These are phyloP conservation scores for Taphrina communis DNA, from an alignment of 1,139 yeast genomes.

Conservation along the genomic window DNA sequence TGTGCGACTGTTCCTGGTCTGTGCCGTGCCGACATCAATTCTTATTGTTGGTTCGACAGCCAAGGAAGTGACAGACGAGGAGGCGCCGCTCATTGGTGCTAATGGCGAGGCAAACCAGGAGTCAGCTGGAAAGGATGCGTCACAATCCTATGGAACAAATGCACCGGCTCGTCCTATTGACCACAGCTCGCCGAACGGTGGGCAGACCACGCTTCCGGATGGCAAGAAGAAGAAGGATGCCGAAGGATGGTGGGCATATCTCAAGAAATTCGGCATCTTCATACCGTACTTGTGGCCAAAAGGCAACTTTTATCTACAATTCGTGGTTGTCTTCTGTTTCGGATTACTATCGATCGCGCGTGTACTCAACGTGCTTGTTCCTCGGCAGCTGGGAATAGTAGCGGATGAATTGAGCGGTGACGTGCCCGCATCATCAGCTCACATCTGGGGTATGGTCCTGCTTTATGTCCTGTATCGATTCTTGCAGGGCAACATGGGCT, in stretches of 20 bases:
- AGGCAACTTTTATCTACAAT: slow-evolving; percentile 83
- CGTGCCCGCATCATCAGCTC: slow-evolving; percentile 31
- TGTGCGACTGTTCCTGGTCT: slow-evolving; percentile 7
- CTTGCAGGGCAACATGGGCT: slow-evolving; percentile 65
- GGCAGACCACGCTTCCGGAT: slow-evolving; percentile 21
- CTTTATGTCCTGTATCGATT: slow-evolving; percentile 74
- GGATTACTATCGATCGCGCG: slow-evolving; percentile 43
- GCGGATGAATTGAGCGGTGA: slow-evolving; percentile 44
- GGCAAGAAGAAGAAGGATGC: slow-evolving; percentile 2
- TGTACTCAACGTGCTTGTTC: slow-evolving; percentile 45
- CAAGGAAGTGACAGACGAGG: slow-evolving; percentile 6
- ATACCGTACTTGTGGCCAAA: slow-evolving; percentile 81
- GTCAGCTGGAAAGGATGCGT: background rate
- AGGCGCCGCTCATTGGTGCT: slow-evolving; percentile 27
- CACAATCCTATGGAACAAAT: slow-evolving; percentile 5
- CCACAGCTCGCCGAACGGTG: slow-evolving; percentile 32
- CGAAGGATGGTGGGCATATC: slow-evolving; percentile 36
- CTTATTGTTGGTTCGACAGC: slow-evolving; percentile 5
- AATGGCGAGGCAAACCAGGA: background rate
- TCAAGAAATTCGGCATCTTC: slow-evolving; percentile 47
- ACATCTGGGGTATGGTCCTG: slow-evolving; percentile 83
- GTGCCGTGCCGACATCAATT: slow-evolving; percentile 8
- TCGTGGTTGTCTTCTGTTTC: slow-evolving; percentile 74
- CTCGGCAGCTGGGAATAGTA: slow-evolving; percentile 46
- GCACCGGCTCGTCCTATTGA: slow-evolving; percentile 29